Evolutionary conservation across 768 basidiomycete species (phyloP), one percentile per base, ranked within the genome.

Genomic region (Leccinum rimulosum): DNA sequence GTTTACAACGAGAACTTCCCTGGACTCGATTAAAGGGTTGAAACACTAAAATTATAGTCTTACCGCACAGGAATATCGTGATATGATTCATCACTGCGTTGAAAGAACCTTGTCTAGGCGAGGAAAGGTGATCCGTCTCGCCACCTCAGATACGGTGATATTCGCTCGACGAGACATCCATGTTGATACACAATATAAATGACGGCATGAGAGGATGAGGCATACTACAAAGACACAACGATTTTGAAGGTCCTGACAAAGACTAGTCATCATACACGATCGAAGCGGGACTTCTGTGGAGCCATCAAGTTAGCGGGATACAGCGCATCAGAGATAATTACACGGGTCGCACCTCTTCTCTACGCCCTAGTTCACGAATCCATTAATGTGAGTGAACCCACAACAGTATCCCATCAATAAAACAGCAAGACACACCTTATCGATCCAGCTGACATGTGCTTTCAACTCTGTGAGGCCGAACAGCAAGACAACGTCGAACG

Each of bases 391-490:
- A 58, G 40, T 45, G 4, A 22, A 28, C 19, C 19, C 8, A 7
- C 17, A 14, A 0, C 15, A 19, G 8, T 7, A 9, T 31, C 4
- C 5, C 12, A 36, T 12, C 9, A 0, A 8, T 5, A 17, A 4
- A 3, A 52, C 19, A n/a, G 28, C 2, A 22, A 36, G 49, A 52
- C 66, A 28, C 14, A 66, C 66, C 58, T 8, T 36, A 5, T 80
- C 73, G 8, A 61, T 64, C 81, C 81, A 82, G 2, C 70, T 64
- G 22, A 80, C 72, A 27, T 80, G 76, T 0, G 79, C 81, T 60
- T 79, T 77, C 33, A 81, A 60, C 53, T 82, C 80, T 0, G 79
- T 77, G 12, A 75, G 55, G 3, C 80, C 80, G 49, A 79, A 76
- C 9, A 72, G 67, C 15, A 82, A 54, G 14, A 79, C 61, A 4